phyloP scores from a whole-genome alignment of 768 basidiomycete genomes.

The Daedaleopsis nitida region DNA sequence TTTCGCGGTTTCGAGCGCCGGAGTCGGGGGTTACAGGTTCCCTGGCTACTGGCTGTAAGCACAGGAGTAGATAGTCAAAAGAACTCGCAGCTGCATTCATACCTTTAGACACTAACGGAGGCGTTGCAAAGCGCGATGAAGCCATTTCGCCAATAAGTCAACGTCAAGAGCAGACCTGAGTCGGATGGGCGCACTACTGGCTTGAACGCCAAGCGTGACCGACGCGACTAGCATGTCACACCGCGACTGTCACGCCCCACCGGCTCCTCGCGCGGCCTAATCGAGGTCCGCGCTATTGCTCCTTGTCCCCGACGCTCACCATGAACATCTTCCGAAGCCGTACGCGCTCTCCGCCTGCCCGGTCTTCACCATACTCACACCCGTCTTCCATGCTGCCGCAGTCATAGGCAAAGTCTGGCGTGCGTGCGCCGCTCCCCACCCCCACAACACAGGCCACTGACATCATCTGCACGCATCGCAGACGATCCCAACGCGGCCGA shows the following conservation, averaged over 20 bases:
- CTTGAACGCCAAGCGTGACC: constrained; percentile 10
- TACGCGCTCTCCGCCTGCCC: constrained; percentile 41
- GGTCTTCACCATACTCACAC: background rate
- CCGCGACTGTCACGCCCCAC: constrained; percentile 18
- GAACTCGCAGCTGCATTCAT: background rate
- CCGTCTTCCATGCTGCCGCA: constrained; percentile 34
- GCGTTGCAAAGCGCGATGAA: constrained; percentile 11
- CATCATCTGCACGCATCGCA: constrained; percentile 35
- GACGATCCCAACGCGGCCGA: constrained; percentile 95
- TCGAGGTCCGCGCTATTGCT: constrained; percentile 4
- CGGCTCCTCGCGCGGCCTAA: background rate
- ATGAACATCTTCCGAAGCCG: constrained; percentile 89
- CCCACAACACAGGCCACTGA: constrained; percentile 25
- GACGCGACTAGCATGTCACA: constrained; percentile 19
- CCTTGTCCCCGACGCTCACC: constrained; percentile 27
- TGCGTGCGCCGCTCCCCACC: constrained; percentile 44
- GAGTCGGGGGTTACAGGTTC: constrained; percentile 20
- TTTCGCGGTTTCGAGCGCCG: constrained; percentile 19
- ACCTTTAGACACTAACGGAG: constrained; percentile 4
- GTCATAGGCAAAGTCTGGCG: constrained; percentile 96
- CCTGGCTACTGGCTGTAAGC: background rate
- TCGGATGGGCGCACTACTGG: background rate
- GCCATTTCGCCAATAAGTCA: constrained; percentile 9
- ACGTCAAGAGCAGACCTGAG: background rate
- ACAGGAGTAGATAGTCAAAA: too few relatives aligned